These are phyloP conservation scores for Asterophora lycoperdoides DNA, from an alignment of 768 basidiomycete species.

Conservation along the genomic window DNA sequence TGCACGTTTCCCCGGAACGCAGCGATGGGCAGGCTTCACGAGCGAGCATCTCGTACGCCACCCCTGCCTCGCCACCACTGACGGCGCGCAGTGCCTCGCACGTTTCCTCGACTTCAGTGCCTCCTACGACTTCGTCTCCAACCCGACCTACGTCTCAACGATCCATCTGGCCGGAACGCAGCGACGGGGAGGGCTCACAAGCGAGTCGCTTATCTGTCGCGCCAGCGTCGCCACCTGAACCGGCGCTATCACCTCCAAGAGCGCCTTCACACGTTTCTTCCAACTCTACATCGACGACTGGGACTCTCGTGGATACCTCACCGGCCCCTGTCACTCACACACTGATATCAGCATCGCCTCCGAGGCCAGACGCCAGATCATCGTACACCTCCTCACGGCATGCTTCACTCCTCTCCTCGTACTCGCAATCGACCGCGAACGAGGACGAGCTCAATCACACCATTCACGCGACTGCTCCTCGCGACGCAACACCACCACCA, in stretches of 20 bases:
- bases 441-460: neutral
- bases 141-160: slow-evolving; percentile 1
- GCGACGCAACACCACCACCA: slow-evolving; percentile 1
- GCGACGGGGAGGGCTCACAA: slow-evolving; percentile 1
- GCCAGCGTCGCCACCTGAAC: neutral
- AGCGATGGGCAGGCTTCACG: too few species aligned
- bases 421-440: slow-evolving; percentile 5
- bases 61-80: too few species aligned
- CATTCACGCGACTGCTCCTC: neutral
- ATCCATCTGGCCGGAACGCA: slow-evolving; percentile 2
- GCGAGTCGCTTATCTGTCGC: neutral
- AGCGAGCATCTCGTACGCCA: too few species aligned
- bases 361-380: neutral
- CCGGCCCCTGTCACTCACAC: neutral
- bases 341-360: neutral
- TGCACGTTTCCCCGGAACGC: too few species aligned
- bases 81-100: too few species aligned
- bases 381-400: slow-evolving; percentile 7
- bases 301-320: neutral
- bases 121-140: too few species aligned
- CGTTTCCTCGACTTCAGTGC: too few species aligned
- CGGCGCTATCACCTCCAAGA: neutral
- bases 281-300: neutral
- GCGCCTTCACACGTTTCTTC: too few species aligned
- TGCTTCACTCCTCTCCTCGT: slow-evolving; percentile 5